Percentiles rank a stretch among this genome's conserved stretches.
Conservation (phyloP, 2,329 filamentous ascomycete genomes). For the Chalaropsis thielavioides region DNA sequence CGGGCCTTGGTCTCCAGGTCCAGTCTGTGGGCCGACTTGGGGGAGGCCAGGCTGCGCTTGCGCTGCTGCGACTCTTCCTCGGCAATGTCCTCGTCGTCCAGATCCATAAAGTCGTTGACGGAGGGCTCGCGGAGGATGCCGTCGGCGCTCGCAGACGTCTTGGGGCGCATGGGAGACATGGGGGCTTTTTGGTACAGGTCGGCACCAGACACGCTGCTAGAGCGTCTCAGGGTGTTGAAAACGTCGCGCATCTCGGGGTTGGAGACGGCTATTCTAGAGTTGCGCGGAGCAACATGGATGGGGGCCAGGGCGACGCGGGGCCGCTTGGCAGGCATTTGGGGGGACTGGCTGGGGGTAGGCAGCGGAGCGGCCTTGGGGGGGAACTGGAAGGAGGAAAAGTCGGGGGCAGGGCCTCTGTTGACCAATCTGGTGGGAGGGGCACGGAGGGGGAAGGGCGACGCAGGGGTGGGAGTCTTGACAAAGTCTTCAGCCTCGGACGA, state of each 20-base stretch:
- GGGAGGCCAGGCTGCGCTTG: constrained; percentile 7
- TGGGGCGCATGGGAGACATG: constrained; percentile 1
- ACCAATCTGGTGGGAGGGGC: constrained; percentile 10
- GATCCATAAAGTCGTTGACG: constrained; percentile 38
- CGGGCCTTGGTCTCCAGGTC: constrained; percentile 3
- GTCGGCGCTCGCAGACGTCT: constrained; percentile 15
- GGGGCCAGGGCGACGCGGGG: neutral
- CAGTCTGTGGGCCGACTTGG: constrained; percentile 8
- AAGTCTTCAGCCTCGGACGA: constrained; percentile 5
- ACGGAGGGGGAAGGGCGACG: neutral
- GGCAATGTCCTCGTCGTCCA: constrained; percentile 45
- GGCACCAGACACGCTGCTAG: constrained; percentile 13
- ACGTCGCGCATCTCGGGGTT: constrained; percentile 9
- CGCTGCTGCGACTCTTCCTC: constrained; percentile 25
- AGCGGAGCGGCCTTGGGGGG: constrained; percentile 6
- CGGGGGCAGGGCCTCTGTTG: constrained; percentile 11
- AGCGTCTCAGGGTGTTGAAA: constrained; percentile 10
- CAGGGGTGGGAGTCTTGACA: neutral
- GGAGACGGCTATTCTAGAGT: constrained; percentile 1
- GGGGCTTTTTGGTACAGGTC: constrained; percentile 7
- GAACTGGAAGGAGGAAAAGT: constrained; percentile 16
- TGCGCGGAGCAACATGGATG: neutral
- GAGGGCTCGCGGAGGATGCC: constrained; percentile 35
- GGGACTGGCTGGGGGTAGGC: constrained; percentile 11
- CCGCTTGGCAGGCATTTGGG: constrained; percentile 9